Evolutionary conservation across 345 rosid genomes (phyloP), one percentile per base, ranked within the genome.

Genomic region (Eucalyptus polyanthemos): DNA sequence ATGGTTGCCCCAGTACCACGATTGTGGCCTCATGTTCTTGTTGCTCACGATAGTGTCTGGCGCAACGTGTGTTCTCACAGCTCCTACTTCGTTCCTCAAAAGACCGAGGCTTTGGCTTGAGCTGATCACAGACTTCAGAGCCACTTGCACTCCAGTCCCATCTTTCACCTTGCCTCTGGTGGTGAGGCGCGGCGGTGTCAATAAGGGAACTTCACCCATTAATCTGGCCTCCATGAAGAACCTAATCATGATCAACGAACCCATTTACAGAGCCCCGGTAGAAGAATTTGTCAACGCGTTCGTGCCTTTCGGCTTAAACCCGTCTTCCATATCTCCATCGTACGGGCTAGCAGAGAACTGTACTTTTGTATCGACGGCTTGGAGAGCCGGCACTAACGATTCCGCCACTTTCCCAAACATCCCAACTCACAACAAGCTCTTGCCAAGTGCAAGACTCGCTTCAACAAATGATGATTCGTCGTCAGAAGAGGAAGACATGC

Each of bases 1-100:
- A 2, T 95, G 95, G 96, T 89, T 95, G 90, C 96, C 96, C 50
- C 97, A 93, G 89, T 94, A 94, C 91, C 96, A 95, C 53, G 97
- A 94, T 50, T 94, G 96, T 53, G 97, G 96, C 83, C 94, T 94
- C 31, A 92, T 94, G 92, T 95, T 95, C 86, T 88, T 95, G 92
- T 72, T 94, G 31, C 92, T 95, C 85, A 93, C 93, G 4, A 87
- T 93, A 27, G 90, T 94, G 16, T 90, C 93, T 16, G 97, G 96
- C 8, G 95, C 97, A n/a, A 94, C 95, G 24, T 92, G 93, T 62
- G 93, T 94, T 60, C 90, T 94, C 34, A 90, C 95, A 3, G 92
- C 94, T 24, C 94, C 96, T 1, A 34, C 3, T n/a, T 90, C 92
- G 44, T 95, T 94, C 65, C 83, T 94, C 9, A 49, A 53, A 12